Conservation (phyloP, 768 basidiomycete species). For the Lactarius quietus region DNA sequence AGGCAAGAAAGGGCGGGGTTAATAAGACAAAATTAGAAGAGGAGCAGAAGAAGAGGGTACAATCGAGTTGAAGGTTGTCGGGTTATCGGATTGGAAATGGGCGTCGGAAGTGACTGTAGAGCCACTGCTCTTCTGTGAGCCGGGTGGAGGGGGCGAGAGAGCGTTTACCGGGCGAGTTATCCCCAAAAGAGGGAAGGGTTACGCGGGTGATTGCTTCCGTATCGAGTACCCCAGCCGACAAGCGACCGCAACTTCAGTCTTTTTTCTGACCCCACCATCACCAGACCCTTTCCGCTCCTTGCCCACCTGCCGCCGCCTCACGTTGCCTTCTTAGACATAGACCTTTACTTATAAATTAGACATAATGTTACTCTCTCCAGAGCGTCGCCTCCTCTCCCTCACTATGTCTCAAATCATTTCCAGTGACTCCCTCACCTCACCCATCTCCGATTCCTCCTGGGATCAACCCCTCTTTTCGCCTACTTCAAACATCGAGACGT, state of each 20-base stretch:
- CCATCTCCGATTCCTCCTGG: conserved; percentile 48
- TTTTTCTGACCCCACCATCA: conserved; percentile 27
- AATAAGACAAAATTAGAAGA: conserved; percentile 3
- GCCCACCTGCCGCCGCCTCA: conserved; percentile 19
- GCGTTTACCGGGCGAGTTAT: not conserved
- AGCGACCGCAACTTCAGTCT: conserved; percentile 14
- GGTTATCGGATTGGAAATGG: not conserved
- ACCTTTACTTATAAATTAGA: conserved; percentile 23
- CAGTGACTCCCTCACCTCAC: conserved; percentile 56
- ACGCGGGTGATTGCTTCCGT: conserved; percentile 9
- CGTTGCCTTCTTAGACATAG: conserved; percentile 20
- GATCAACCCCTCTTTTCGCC: conserved; percentile 43
- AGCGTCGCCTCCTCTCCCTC: conserved; percentile 30
- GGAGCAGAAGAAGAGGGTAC: conserved; percentile 4
- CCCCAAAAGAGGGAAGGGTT: conserved; percentile 14
- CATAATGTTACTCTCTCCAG: conserved; percentile 29
- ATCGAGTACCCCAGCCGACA: conserved; percentile 15
- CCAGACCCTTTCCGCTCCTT: conserved; percentile 26
- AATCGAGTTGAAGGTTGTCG: not conserved
- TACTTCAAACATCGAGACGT: conserved; percentile 36
- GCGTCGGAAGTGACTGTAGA: conserved; percentile 1
- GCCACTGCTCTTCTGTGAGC: not conserved
- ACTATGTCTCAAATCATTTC: conserved; percentile 59
- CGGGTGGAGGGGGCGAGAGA: not conserved
- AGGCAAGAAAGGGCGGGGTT: conserved; percentile 1